Evolutionary conservation across 2,329 filamentous ascomycete genomes (phyloP), one percentile per base, ranked within the genome.

Genomic region (Fusarium brachygibbosum): DNA sequence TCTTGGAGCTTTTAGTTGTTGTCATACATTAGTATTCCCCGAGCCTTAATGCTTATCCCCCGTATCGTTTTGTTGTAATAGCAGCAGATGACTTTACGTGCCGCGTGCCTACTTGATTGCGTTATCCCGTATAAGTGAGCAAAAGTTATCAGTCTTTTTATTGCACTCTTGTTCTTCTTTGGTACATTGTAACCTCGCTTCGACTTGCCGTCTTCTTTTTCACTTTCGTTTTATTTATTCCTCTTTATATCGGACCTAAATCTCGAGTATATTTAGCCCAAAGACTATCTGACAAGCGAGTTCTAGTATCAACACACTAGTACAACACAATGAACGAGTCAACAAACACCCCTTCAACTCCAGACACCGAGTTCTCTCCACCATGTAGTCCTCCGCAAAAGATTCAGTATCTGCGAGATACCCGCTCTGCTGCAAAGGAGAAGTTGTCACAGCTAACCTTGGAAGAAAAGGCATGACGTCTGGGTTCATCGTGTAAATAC

Each of bases 401-500:
- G 65, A 73, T 66, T 42, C 73, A 76, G 19, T 63, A 76, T 14
- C 71, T 80, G 11, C 78, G 78, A 64, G 76, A 82, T 65, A 79
- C 78, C 45, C 81, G 85, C 55, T 70, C 77, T 34, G 74, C 78
- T 31, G 82, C 84, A 17, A 81, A 75, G 69, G 82, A 85, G 70
- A 87, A 88, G 70, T 75, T 90, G 35, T 79, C 81, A 42, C 79
- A 80, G 66, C 76, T 90, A 40, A 86, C 82, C 12, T 75, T 87
- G 42, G 85, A 87, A 56, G 87, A 90, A 75, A 90, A 90, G 80
- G 86, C 86, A 66, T 68, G 70, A 9, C 28, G 4, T 12, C 16
- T 11, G 6, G 12, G 4, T 17, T 31, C 46, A 16, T 23, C 14
- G 12, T 8, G 12, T 6, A 6, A 4, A 13, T 16, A 14, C 28